Percentiles rank a stretch among this genome's conserved stretches.
Evolutionary conservation across 148 eudicot species (phyloP).

Genomic region (Rhododendron vialii): DNA sequence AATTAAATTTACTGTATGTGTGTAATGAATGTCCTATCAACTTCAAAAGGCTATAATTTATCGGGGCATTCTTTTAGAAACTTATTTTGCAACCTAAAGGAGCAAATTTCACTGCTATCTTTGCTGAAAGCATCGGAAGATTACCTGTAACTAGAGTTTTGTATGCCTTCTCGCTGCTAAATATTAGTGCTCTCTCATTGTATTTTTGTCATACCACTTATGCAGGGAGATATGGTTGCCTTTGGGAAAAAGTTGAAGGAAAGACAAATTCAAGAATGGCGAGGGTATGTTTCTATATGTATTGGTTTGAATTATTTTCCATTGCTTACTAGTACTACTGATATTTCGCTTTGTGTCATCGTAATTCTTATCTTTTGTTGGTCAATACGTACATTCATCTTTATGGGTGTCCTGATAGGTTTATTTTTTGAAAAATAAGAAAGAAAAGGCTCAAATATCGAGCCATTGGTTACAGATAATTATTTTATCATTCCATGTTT

Average conservation of each 20-base stretch:
- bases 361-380: neutral
- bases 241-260: slow-evolving; percentile 95
- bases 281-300: slow-evolving; percentile 47
- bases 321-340: neutral
- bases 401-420: neutral
- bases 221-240: slow-evolving; percentile 58
- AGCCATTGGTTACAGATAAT: neutral
- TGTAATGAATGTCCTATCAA: neutral
- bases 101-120: neutral
- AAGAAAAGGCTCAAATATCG: neutral
- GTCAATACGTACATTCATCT: neutral
- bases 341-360: neutral
- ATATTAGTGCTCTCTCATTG: neutral
- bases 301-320: neutral
- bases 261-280: slow-evolving; percentile 90
- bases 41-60: neutral
- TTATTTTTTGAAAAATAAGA: neutral
- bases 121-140: neutral
- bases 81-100: neutral
- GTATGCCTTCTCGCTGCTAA: neutral
- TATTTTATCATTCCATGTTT: slow-evolving; percentile 1
- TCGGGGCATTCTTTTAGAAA: neutral
- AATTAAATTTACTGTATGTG: neutral
- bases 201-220: neutral
- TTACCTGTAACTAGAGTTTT: neutral